Conservation (phyloP, 352 stramenopile genomes). For the Pythium guiyangense region DNA sequence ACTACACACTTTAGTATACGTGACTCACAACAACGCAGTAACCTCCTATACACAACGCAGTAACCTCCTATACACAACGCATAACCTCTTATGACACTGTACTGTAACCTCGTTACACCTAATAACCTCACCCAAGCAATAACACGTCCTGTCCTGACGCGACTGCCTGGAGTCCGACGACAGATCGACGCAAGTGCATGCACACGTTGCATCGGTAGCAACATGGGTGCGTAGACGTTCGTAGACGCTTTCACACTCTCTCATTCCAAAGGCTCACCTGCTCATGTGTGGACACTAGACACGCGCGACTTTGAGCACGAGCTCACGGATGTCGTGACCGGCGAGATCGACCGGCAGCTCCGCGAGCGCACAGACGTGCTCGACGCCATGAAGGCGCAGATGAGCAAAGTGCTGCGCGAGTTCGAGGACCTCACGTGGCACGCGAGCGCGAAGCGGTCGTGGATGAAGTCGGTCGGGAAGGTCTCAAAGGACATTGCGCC, state of each 20-base stretch:
- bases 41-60: no score
- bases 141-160: no score
- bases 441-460: conserved; percentile 54
- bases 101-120: no score
- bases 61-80: no score
- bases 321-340: conserved; percentile 57
- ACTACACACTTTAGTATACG: no score
- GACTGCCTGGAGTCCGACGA: no score
- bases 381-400: conserved; percentile 60
- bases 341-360: conserved; percentile 59
- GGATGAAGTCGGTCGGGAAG: conserved; percentile 59
- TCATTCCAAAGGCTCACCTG: no score
- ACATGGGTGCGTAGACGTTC: not conserved
- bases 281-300: conserved; percentile 1
- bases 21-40: no score
- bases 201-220: not conserved
- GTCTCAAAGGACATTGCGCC: conserved; percentile 19
- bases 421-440: conserved; percentile 62
- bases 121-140: no score
- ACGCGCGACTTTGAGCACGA: conserved; percentile 31
- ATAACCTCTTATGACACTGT: no score
- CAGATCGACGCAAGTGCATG: no score
- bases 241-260: not conserved
- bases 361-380: conserved; percentile 41
- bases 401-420: conserved; percentile 60